phyloP scores from a whole-genome alignment of 148 eudicot species.

The Gaultheria prostrata region DNA sequence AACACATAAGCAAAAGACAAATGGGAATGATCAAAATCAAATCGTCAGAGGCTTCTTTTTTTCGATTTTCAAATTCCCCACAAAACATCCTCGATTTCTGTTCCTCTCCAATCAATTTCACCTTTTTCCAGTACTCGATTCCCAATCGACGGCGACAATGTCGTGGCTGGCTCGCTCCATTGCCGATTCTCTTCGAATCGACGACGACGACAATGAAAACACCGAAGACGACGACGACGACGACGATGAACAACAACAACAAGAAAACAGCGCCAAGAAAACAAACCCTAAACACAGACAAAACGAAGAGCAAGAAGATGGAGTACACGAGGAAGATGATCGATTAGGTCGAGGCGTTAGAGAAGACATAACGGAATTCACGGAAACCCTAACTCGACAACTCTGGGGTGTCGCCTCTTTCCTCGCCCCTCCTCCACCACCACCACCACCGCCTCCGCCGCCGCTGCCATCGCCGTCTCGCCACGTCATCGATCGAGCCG shows the following conservation, averaged over 20 bases:
- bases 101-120: neutral
- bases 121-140: neutral
- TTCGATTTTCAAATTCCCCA: neutral
- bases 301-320: conserved; percentile 7
- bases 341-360: conserved; percentile 44
- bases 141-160: conserved; percentile 23
- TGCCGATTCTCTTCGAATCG: conserved; percentile 68
- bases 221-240: conserved; percentile 11
- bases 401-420: conserved; percentile 81
- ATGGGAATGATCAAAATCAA: neutral
- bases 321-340: conserved; percentile 8
- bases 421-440: conserved; percentile 72
- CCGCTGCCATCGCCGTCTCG: neutral
- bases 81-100: neutral
- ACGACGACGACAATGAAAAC: conserved; percentile 41
- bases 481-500: conserved; percentile 13
- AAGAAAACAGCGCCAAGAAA: neutral
- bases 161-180: conserved; percentile 90
- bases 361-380: conserved; percentile 69
- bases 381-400: conserved; percentile 68
- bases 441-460: conserved; percentile 29
- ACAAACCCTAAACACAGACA: conserved; percentile 9
- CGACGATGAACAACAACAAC: neutral
- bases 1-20: neutral
- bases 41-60: neutral